A percentile compares a stretch with the other conserved stretches of the same genome.
Evolutionary conservation across 345 rosid genomes (phyloP).

Genomic region (Lepidium didymum): DNA sequence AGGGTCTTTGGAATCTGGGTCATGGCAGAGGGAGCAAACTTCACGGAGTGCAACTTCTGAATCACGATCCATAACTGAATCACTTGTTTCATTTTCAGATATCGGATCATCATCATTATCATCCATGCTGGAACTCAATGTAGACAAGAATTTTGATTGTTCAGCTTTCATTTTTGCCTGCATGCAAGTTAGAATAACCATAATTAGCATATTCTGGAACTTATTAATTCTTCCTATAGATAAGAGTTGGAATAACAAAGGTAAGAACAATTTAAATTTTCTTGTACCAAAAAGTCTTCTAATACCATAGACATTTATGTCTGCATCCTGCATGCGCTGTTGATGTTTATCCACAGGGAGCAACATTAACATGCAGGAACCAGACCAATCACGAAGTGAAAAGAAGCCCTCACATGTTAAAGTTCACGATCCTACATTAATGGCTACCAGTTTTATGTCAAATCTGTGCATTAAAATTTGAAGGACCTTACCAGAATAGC

Average conservation of each 20-base stretch:
- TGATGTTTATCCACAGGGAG: background rate
- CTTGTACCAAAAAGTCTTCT: background rate
- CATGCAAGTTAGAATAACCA: slow-evolving; percentile 26
- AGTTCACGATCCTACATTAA: background rate
- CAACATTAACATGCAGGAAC: background rate
- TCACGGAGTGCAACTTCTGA: slow-evolving; percentile 41
- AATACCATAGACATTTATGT: background rate
- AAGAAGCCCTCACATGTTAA: background rate
- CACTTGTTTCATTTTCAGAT: slow-evolving; percentile 40
- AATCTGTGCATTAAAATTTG: background rate
- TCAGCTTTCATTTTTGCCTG: slow-evolving; percentile 98
- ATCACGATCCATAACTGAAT: slow-evolving; percentile 35
- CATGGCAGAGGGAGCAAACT: slow-evolving; percentile 90
- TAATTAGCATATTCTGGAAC: slow-evolving; percentile 12
- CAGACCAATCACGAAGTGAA: background rate
- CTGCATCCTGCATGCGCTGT: slow-evolving; percentile 1
- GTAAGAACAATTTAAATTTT: background rate
- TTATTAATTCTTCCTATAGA: background rate
- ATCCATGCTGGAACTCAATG: slow-evolving; percentile 40
- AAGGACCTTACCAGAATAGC: slow-evolving; percentile 63
- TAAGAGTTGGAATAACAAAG: slow-evolving; percentile 1
- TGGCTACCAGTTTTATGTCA: background rate
- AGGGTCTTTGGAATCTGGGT: slow-evolving; percentile 60
- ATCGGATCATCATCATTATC: slow-evolving; percentile 44
- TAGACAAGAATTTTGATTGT: slow-evolving; percentile 81